Base-by-base conservation (phyloP, 1,284 basidiomycete genomes). In the Agaricales sp. region DNA sequence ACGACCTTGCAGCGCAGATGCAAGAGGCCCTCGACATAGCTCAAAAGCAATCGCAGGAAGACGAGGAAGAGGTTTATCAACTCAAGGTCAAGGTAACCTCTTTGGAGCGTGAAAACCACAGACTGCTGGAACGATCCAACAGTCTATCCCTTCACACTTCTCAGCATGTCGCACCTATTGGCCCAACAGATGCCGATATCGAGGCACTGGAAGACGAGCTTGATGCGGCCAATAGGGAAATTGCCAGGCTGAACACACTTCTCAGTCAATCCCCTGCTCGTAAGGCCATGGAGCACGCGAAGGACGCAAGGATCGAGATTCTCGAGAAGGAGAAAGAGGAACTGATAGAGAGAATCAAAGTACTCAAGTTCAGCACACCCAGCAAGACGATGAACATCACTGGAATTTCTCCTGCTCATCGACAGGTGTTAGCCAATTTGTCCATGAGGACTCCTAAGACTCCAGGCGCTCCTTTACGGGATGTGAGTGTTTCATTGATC, bases 191-290 rank as follows among this genome's bases (percentile, higher is more conserved):
- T 37, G 68, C 70, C 20, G 79, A 82, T 38, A 67, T 73, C 14
- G 80, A 83, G 51, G 74, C 71, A 0, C 68, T 94, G 39, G 87
- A 93, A 61, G 71, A 73, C 3, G 86, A 92, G 54, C 74, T 94
- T 20, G 85, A 90, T 53, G 76, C 80, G 1, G 91, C 92, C 0
- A 75, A 89, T 59, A 78, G 72, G 57, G 89, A 93, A 61, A 87
- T 92, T 51, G 86, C 82, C 0, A 75, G 80, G 16, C 68, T 95
- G 43, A 79, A 77, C 46, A 73, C 78, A 1, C 63, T 87, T 45
- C 68, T 92, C 20, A 73, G 70, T 37, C 82, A 87, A 55, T 86
- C 84, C 12, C 83, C 85, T n/a, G 80, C 80, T 41, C 73, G 85
- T 3, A 80, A 78, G 55, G 82, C 83, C 0, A 77, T 88, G 52